Evolutionary conservation across 768 basidiomycete genomes (phyloP), one percentile per base, ranked within the genome.

Genomic region (Phylloporus arenicola): DNA sequence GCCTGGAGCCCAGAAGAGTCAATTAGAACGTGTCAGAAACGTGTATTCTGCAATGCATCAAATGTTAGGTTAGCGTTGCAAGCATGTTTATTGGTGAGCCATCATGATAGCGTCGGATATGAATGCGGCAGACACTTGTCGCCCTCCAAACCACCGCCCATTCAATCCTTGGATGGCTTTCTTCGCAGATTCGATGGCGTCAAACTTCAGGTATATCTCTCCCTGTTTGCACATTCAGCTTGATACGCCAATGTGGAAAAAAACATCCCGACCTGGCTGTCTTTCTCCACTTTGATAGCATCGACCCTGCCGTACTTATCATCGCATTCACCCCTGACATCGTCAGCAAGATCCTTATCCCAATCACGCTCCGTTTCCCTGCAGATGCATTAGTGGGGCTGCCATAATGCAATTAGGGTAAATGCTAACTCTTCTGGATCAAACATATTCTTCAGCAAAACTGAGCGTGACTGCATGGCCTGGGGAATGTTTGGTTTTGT

Each of bases 331-430:
- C 82, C 81, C 72, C 92, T 96, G 64, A 98, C 93, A 64, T 99
- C 96, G 16, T 97, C 93, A 47, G 84, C 89, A 41, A 99, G 85
- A 51, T 98, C 96, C 54, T 81, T 88, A 63, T 98, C 92, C 96
- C 96, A 99, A 62, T 97, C 90, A 40, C 79, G 81, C 56, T 93
- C 96, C 13, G 91, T 93, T 76, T 98, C 96, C 68, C 92, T 95
- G 61, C 14, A 53, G 50, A 53, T 20, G 30, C 1, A 52, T 60
- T 30, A 54, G 49, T 45, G 39, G 19, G 25, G 38, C 14, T 25
- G 16, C 52, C 3, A 55, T 20, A 19, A 43, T 48, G 16, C 31
- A 20, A 47, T 39, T 24, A 42, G 14, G 33, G 34, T 29, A 50
- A 53, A 31, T 29, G 70, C 88, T 45, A 63, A 95, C 92, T 96